phyloP scores from a whole-genome alignment of 2,329 filamentous ascomycete species.

The Ascochyta lentis region DNA sequence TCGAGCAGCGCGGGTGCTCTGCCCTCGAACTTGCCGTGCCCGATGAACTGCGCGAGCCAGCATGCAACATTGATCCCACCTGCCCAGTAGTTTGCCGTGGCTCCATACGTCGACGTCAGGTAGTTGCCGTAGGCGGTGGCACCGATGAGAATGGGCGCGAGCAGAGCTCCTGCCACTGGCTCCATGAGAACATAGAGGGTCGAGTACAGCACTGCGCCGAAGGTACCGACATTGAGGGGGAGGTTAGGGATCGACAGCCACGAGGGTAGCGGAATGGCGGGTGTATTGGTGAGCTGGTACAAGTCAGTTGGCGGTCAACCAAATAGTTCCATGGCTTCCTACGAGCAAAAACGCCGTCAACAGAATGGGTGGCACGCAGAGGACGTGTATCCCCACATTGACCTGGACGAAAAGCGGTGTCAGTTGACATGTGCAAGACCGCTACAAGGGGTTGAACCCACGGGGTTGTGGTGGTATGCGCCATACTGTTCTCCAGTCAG shows the following conservation, averaged over 20 bases:
- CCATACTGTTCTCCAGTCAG: constrained; percentile 68
- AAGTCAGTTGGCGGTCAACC: background rate
- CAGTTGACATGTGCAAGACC: constrained; percentile 28
- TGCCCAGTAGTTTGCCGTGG: constrained; percentile 68
- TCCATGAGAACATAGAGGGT: constrained; percentile 89
- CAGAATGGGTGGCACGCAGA: constrained; percentile 78
- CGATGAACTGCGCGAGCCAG: constrained; percentile 91
- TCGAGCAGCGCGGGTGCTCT: constrained; percentile 88
- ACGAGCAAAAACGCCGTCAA: constrained; percentile 76
- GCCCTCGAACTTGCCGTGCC: constrained; percentile 87
- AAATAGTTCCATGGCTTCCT: constrained; percentile 44
- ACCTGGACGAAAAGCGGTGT: constrained; percentile 55
- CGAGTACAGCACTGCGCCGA: constrained; percentile 68
- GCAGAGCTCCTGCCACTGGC: constrained; percentile 82
- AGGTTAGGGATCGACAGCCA: constrained; percentile 63
- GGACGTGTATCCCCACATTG: constrained; percentile 80
- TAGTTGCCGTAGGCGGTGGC: constrained; percentile 79
- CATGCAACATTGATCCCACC: constrained; percentile 72
- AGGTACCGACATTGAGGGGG: constrained; percentile 66
- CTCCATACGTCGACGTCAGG: constrained; percentile 69
- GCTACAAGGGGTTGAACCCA: constrained; percentile 46
- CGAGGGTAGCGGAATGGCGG: constrained; percentile 61
- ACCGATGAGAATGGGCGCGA: constrained; percentile 77
- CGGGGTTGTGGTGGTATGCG: constrained; percentile 78
- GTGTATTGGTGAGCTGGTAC: constrained; percentile 62